Evolutionary conservation across 495 filamentous ascomycete genomes (phyloP), one percentile per base, ranked within the genome.

Genomic region (Lophium mytilinum): DNA sequence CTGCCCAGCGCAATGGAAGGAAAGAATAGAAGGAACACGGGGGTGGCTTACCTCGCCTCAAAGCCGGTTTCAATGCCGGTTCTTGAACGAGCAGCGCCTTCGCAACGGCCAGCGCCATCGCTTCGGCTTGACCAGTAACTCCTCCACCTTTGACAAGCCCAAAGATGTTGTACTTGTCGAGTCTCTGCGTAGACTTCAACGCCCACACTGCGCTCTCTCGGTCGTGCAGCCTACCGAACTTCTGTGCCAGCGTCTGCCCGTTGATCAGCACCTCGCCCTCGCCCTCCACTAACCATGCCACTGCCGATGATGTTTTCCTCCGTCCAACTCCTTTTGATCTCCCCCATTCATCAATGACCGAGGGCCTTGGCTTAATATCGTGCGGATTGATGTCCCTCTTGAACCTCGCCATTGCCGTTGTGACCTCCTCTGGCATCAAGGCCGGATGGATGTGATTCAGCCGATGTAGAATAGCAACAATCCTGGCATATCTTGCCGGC

Each of bases 81-180:
- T 97, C 92, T 64, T 96, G 91, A 53, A 89, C 81, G 70, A 94
- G 66, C 73, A 99, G 73, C 14, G 88, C 93, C 65, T 90, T 90
- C 43, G 86, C 87, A 69, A 95, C 79, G n/a, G 86, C 93, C 77
- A 99, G 73, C 51, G 94, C 95, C 60, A 95, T 80, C 21, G 93
- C 90, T 73, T 97, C 93, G 9, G 93, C 94, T 73, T 99, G 93
- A 3, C 93, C 93, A 9, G 93, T 99, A 21, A 83, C 84, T 61
- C 93, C 93, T 55, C 93, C 93, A 37, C 93, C 93, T 39, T 73
- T 76, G 3, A 90, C 87, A 10, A 83, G 75, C 52, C 83, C 89
- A 86, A 87, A 99, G 11, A 95, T 88, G 68, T 99, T 99, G 74
- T 99, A 99, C 72, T 94, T 96, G 72, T 95, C 90, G 55, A 95